Conservation (phyloP, 2,329 filamentous ascomycete genomes). For the Teratosphaeria zuluensis region DNA sequence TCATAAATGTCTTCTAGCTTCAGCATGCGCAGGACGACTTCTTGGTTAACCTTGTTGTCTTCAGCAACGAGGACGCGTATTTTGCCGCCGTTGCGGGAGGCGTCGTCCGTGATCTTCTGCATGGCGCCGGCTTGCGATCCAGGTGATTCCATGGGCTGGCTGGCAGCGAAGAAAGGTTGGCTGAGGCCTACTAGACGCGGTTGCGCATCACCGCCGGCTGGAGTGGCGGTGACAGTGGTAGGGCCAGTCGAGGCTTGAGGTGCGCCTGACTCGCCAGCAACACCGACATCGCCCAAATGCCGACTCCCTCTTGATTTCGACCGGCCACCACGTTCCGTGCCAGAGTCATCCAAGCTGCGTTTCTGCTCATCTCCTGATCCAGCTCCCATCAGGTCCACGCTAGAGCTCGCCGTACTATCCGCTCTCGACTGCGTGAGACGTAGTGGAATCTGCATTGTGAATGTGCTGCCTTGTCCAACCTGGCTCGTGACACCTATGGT, state of each 20-base stretch:
- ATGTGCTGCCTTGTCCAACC: slow-evolving; percentile 65
- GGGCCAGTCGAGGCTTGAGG: neutral
- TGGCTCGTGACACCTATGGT: slow-evolving; percentile 62
- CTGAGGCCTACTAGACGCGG: slow-evolving; percentile 75
- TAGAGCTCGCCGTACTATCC: slow-evolving; percentile 39
- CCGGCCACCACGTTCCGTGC: slow-evolving; percentile 8
- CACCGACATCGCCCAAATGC: slow-evolving; percentile 1
- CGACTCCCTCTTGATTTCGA: slow-evolving; percentile 10
- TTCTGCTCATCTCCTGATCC: slow-evolving; percentile 3
- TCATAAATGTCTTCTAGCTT: slow-evolving; percentile 76
- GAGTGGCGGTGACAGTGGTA: slow-evolving; percentile 9
- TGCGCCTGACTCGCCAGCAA: slow-evolving; percentile 2
- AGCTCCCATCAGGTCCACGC: slow-evolving; percentile 12
- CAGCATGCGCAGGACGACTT: slow-evolving; percentile 53
- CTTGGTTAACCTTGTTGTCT: slow-evolving; percentile 57
- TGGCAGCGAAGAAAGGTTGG: slow-evolving; percentile 64
- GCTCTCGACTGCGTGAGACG: slow-evolving; percentile 62
- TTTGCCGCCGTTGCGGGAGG: slow-evolving; percentile 44
- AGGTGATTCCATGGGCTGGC: slow-evolving; percentile 39
- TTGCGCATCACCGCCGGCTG: slow-evolving; percentile 44
- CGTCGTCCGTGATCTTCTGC: slow-evolving; percentile 55
- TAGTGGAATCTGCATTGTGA: slow-evolving; percentile 73
- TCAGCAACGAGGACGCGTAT: slow-evolving; percentile 81
- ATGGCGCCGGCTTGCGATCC: slow-evolving; percentile 57
- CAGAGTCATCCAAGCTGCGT: slow-evolving; percentile 2